These are phyloP conservation scores for Saksenaea vasiformis DNA, from an alignment of 371 early-diverging fungal genomes.

Conservation along the genomic window DNA sequence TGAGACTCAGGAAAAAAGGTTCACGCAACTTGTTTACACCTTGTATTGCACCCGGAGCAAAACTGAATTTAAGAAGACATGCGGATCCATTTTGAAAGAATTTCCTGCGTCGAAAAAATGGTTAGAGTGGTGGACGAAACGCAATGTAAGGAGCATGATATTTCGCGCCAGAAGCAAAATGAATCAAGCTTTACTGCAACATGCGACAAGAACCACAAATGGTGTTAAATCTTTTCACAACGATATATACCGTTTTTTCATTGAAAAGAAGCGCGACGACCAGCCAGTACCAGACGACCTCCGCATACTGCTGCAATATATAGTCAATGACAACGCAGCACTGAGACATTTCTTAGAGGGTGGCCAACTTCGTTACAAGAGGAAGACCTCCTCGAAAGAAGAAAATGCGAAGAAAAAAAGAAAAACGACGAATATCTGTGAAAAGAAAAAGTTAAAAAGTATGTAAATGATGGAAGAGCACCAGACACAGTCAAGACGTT, in stretches of 20 bases:
- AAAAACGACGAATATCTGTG: neutral
- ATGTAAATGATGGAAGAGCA: neutral
- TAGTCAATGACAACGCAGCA: neutral
- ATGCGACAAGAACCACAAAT: neutral
- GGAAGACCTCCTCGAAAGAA: neutral
- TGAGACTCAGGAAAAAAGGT: neutral
- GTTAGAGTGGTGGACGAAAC: neutral
- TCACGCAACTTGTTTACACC: neutral
- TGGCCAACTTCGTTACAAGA: neutral
- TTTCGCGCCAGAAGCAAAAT: neutral
- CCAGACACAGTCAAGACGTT: neutral
- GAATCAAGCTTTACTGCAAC: neutral
- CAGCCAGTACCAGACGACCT: neutral
- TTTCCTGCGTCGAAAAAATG: neutral
- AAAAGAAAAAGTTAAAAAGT: neutral
- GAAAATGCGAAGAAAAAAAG: neutral
- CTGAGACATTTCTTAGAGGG: too few species aligned
- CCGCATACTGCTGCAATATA: neutral
- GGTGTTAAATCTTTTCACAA: neutral
- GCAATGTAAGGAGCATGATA: neutral
- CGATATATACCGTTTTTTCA: neutral
- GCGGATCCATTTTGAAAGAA: neutral
- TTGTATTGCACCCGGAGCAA: neutral
- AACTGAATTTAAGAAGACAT: neutral
- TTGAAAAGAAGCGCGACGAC: neutral